Conservation (phyloP, 768 basidiomycete species). For the Leccinum olivaceopallidum region DNA sequence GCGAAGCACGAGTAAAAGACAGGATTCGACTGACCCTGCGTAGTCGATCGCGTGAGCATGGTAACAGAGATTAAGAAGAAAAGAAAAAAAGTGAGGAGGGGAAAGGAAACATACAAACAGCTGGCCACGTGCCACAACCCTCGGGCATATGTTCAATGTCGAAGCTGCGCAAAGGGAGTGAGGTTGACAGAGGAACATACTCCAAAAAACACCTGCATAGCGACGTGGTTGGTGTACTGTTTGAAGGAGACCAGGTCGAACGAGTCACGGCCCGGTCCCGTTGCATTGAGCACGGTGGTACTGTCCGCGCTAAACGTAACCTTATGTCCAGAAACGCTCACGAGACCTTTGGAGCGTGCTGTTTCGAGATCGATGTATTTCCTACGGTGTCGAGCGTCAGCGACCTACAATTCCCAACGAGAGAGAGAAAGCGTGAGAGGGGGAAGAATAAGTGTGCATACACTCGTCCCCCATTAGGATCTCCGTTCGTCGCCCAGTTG, state of each 20-base stretch:
- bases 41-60: not conserved
- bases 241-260: slow-evolving; percentile 34
- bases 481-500: slow-evolving; percentile 23
- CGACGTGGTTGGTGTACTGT: slow-evolving; percentile 36
- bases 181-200: not conserved
- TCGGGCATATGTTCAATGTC: slow-evolving; percentile 41
- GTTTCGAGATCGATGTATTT: slow-evolving; percentile 49
- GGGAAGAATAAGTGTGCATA: slow-evolving; percentile 7
- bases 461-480: slow-evolving; percentile 34
- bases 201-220: slow-evolving; percentile 17
- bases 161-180: slow-evolving; percentile 22
- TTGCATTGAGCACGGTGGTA: slow-evolving; percentile 30
- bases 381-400: slow-evolving; percentile 16
- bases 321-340: slow-evolving; percentile 48
- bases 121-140: slow-evolving; percentile 43
- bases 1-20: not conserved
- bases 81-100: not conserved
- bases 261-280: slow-evolving; percentile 39
- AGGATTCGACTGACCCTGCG: slow-evolving; percentile 19
- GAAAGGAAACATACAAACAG: slow-evolving; percentile 29
- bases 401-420: not conserved
- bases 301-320: slow-evolving; percentile 37
- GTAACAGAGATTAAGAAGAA: too few relatives aligned
- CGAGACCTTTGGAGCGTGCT: slow-evolving; percentile 57
- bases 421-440: not conserved